Evolutionary conservation across 441 rosid genomes (phyloP), one percentile per base, ranked within the genome.

Genomic region (Brassica hybrid): DNA sequence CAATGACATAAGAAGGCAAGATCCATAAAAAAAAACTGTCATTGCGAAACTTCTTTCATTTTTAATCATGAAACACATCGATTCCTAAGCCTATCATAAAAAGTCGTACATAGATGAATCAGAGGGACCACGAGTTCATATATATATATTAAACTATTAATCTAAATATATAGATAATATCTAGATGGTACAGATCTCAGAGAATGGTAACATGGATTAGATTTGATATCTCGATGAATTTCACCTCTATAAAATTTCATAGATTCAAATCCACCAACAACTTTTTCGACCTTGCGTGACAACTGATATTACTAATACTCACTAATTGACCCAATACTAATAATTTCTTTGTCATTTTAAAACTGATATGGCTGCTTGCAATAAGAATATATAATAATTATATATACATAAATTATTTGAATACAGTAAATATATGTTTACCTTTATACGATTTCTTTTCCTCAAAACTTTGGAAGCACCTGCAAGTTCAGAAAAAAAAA

Each of bases 361-460:
- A 57, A 58, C 63, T 59, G 16, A 59, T 59, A 62, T 14, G 43
- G 43, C 43, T 62, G 38, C 19, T 3, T 13, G 17, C 2, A 61
- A 61, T n/a, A n/a, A 61, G 30, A 27, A 61, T 61, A 30, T 30
- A 14, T n/a, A 30, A 61, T 7, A 3, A 8, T n/a, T 27, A 61
- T 4, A 25, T 30, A 30, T 30, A 30, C 17, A 25, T 60, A 13
- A 8, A 56, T 57, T 1, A 59, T 59, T 23, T 59, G 34, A 59
- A 23, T 11, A 23, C 11, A 61, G 11, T 7, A 56, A 34, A 56
- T 7, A 32, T 56, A 1, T 57, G 1, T 57, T 36, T 58, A 70
- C 65, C 65, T 70, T 36, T 57, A 7, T 57, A 36, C 21, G 52
- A 9, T 58, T 19, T 36, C 21, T 70, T 19, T n/a, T 56, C 30